phyloP scores from a whole-genome alignment of 768 basidiomycete genomes.

The Calocybe gangraenosa region DNA sequence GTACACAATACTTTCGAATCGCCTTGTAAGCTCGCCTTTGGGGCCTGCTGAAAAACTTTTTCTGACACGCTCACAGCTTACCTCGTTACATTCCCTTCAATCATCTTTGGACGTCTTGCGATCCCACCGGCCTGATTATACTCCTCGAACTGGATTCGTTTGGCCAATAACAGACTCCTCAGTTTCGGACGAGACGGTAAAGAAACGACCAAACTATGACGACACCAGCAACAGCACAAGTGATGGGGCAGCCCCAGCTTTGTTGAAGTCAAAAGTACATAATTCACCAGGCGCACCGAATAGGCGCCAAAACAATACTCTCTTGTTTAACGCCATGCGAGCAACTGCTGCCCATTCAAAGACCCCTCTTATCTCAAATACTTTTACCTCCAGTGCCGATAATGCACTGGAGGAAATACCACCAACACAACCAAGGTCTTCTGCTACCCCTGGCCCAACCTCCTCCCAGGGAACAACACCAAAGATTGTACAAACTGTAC shows the following conservation, averaged over 20 bases:
- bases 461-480: conserved; percentile 23
- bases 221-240: conserved; percentile 13
- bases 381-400: conserved; percentile 27
- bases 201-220: conserved; percentile 32
- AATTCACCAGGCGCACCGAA: conserved; percentile 30
- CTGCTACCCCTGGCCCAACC: conserved; percentile 37
- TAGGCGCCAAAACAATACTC: conserved; percentile 62
- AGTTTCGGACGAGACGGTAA: conserved; percentile 33
- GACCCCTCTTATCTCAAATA: conserved; percentile 41
- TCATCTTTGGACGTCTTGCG: conserved; percentile 73
- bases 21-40: conserved; percentile 50
- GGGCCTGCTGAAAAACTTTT: background rate
- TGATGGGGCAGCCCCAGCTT: conserved; percentile 16
- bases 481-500: conserved; percentile 29
- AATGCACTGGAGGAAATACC: conserved; percentile 27
- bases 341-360: conserved; percentile 71
- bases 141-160: conserved; percentile 76
- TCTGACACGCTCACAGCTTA: conserved; percentile 41
- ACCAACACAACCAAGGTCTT: conserved; percentile 29
- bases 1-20: conserved; percentile 79
- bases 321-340: conserved; percentile 76
- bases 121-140: conserved; percentile 74
- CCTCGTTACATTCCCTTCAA: conserved; percentile 68
- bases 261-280: conserved; percentile 21
- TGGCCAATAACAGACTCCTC: conserved; percentile 77